Evolutionary conservation across 306 rosid genomes (phyloP), one percentile per base, ranked within the genome.

Genomic region (Arachis stenosperma): DNA sequence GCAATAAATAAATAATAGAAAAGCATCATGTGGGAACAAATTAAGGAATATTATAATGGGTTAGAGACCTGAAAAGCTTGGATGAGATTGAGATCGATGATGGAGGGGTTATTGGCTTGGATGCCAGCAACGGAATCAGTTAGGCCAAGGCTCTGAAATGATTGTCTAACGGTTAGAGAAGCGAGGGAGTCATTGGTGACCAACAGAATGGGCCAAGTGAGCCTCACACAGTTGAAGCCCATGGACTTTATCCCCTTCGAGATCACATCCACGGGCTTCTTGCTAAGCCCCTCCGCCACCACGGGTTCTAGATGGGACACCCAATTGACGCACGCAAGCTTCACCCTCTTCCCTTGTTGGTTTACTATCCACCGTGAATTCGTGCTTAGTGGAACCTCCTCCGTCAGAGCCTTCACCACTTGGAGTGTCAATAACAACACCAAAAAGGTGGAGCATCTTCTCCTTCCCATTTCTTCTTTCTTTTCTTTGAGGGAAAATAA

Each of bases 151-250:
- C 70, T 85, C 73, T 81, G 84, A 62, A 94, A 88, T 2, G 98
- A 94, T 67, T 81, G 68, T 29, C 98, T 74, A 10, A 94, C 98
- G 0, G 97, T 81, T 69, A 86, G 78, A 43, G 90, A 74, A 9
- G 86, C 85, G 6, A 94, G 84, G 4, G 97, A 81, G 3, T 86
- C 87, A 50, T 91, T 84, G 29, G 94, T 89, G 39, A 76, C 56
- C 30, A 94, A 59, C 42, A 72, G 69, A 15, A 83, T 77, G 0
- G 98, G 98, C 97, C 97, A 94, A 63, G 98, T 91, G 46, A 94
- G 90, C 68, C 98, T 84, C 6, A 91, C 98, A 76, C 98, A 94
- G 82, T 94, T 94, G 75, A 94, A 91, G 17, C 98, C 98, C 82
- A 91, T 76, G 7, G 86, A 71, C 22, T 61, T 55, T 10, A 94